Evolutionary conservation across 352 stramenopile genomes (phyloP), one percentile per base, ranked within the genome.

Genomic region (Phytophthora aleatoria): DNA sequence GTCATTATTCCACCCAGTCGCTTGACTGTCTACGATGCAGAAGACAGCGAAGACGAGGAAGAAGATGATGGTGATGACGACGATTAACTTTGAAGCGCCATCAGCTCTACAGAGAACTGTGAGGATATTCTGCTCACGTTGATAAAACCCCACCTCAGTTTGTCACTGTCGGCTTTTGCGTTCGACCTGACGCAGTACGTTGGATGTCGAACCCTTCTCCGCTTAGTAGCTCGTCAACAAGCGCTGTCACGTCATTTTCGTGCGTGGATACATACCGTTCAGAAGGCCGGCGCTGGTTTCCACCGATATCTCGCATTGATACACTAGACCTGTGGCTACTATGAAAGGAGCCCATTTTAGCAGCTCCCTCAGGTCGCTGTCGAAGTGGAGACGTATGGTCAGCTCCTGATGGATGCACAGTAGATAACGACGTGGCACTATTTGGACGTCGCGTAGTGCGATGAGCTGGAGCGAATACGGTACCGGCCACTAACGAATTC

Each of bases 11-110:
- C 57, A 49, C 51, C 64, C 16, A 72, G 56, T 47, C 65, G 72
- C 27, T 73, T 92, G 45, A 63, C 60, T 28, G 61, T 92, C 28
- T 76, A 85, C 12, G 84, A 92, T 53, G 82, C 75, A 28, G 83
- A 90, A 69, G 82, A 92, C 24, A 69, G 62, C 13, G 68, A 79
- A 15, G 73, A 83, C 9, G 64, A 76, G 3, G 71, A 82, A 8
- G 42, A 56, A 15, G 41, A n/a, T 3, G 61, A 67, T 7, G 56
- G 65, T 1, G 54, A 61, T 1, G 65, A 54, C 13, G 50, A 66
- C 4, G 63, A 49, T 56, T 76, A 74, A 81, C 20, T 30, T n/a
- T 41, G 1, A 16, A n/a, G n/a, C 10, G 16, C 41, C 20, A 20
- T 20, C 20, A 20, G 20, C 20, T 20, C 20, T 20, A 20, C 20